phyloP scores from a whole-genome alignment of 352 stramenopile genomes.

The Pythium folliculosum region DNA sequence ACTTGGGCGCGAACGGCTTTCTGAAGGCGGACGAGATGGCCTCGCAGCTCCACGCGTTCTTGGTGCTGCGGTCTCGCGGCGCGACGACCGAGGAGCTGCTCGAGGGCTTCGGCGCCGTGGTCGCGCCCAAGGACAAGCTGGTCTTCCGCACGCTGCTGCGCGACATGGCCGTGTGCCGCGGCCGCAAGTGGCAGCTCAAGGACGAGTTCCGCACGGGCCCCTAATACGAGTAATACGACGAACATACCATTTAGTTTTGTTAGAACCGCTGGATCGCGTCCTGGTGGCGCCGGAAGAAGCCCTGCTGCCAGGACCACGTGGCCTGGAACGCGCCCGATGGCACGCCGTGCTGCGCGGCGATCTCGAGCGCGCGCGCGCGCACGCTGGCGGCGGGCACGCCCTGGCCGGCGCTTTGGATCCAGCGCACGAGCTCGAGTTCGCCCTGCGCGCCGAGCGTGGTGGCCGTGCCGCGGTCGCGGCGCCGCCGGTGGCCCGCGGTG shows the following conservation, averaged over 20 bases:
- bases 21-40: conserved; percentile 62
- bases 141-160: conserved; percentile 85
- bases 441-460: conserved; percentile 36
- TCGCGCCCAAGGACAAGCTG: conserved; percentile 87
- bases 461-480: conserved; percentile 39
- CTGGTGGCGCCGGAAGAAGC: conserved; percentile 44
- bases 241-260: conserved; percentile 1
- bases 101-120: conserved; percentile 81
- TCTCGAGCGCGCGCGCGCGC: conserved; percentile 38
- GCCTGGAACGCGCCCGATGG: conserved; percentile 40
- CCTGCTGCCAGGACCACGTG: conserved; percentile 50
- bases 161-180: conserved; percentile 75
- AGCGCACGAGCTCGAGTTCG: conserved; percentile 39
- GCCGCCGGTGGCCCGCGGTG: conserved; percentile 37
- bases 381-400: conserved; percentile 33
- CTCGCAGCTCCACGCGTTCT: conserved; percentile 82
- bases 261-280: conserved; percentile 27
- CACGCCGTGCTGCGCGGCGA: conserved; percentile 39
- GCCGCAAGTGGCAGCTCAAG: conserved; percentile 75
- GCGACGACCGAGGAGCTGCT: conserved; percentile 91
- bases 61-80: conserved; percentile 43
- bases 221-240: not conserved
- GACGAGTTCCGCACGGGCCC: conserved; percentile 41
- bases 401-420: conserved; percentile 23
- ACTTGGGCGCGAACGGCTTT: conserved; percentile 31